Evolutionary conservation across 805 yeast species (phyloP).

Genomic region (Pichia ethanolica): DNA sequence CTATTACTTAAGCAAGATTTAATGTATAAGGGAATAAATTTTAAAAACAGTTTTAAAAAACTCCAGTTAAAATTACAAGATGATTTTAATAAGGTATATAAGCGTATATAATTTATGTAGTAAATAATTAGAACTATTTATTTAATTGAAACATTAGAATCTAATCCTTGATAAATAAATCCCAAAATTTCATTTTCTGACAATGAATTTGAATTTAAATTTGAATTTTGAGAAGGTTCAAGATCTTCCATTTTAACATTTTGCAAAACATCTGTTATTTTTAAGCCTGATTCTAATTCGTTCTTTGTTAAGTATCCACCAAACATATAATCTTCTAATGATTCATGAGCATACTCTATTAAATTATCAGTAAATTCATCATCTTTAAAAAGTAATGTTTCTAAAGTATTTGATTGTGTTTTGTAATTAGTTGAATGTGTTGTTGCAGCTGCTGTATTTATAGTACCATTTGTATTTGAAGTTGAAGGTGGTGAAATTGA

Average conservation of each 20-base stretch:
- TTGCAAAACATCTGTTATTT: constrained; percentile 14
- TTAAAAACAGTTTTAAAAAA: constrained; percentile 33
- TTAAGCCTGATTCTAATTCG: constrained; percentile 32
- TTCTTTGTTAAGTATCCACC: constrained; percentile 51
- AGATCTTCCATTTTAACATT: neutral
- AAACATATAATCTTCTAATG: constrained; percentile 51
- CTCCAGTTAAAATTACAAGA: constrained; percentile 35
- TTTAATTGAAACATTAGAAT: constrained; percentile 10
- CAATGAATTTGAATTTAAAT: neutral
- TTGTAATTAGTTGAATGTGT: constrained; percentile 8
- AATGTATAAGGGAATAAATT: constrained; percentile 34
- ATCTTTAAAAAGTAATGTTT: constrained; percentile 28
- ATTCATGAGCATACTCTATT: constrained; percentile 41
- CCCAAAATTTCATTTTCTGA: constrained; percentile 33
- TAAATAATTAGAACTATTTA: neutral
- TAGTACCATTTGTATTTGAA: neutral
- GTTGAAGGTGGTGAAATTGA: neutral
- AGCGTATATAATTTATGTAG: neutral
- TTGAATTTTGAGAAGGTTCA: neutral
- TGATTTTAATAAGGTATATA: constrained; percentile 24
- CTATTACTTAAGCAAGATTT: constrained; percentile 26
- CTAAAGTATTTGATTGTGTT: constrained; percentile 5
- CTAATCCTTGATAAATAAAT: constrained; percentile 40
- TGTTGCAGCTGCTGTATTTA: constrained; percentile 5
- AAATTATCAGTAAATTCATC: constrained; percentile 73